Conservation (phyloP, 108 stramenopile genomes). For the Skeletonema potamos region DNA sequence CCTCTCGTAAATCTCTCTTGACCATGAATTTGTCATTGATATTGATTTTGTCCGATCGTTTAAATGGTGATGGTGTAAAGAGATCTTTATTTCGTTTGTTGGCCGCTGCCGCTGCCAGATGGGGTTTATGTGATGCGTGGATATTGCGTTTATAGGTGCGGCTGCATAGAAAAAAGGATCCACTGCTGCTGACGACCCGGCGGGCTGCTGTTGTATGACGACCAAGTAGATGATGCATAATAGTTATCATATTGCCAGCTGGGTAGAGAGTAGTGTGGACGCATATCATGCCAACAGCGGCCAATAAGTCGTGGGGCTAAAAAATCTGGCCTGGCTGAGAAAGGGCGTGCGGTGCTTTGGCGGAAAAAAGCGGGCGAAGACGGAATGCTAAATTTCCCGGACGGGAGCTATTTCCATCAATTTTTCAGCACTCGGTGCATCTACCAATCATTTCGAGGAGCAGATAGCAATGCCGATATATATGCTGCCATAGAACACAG, state of each 20-base stretch:
- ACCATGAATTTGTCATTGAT: slow-evolving; percentile 17
- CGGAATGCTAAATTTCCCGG: neutral
- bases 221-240: neutral
- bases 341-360: no score
- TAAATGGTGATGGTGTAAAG: slow-evolving; percentile 43
- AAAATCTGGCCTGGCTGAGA: no score
- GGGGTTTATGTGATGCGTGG: slow-evolving; percentile 3
- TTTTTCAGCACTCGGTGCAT: neutral
- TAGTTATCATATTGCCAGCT: no score
- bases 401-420: neutral
- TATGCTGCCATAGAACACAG: neutral
- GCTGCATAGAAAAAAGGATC: neutral
- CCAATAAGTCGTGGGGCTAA: no score
- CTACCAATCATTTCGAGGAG: neutral
- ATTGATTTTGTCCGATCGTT: slow-evolving; percentile 20
- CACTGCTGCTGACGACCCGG: neutral
- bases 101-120: neutral
- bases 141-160: neutral
- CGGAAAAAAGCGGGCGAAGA: neutral
- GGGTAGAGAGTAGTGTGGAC: no score
- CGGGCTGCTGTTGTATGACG: neutral
- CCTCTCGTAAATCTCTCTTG: slow-evolving; percentile 34
- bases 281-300: no score
- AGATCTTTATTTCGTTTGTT: slow-evolving; percentile 6
- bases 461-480: neutral